Conservation (phyloP, 768 basidiomycete genomes). For the Suillus subaureus region DNA sequence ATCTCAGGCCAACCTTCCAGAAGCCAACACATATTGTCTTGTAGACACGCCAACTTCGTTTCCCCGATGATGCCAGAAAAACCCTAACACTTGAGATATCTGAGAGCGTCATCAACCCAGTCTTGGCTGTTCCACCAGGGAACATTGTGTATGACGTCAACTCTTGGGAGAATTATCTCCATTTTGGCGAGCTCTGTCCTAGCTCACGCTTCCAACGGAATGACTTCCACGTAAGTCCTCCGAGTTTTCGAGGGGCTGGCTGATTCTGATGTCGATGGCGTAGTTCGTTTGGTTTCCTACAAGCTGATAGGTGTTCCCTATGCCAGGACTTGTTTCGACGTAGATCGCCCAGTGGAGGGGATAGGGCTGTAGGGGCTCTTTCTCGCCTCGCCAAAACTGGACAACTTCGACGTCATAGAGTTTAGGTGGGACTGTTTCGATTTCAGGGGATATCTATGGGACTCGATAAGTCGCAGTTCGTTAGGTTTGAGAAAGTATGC, state of each 20-base stretch:
- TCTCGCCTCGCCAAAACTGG: constrained; percentile 30
- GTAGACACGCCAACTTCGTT: not conserved
- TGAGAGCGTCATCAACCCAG: not conserved
- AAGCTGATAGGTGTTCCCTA: constrained; percentile 31
- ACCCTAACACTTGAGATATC: not conserved
- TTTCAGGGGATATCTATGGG: not conserved
- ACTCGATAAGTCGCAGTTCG: not conserved
- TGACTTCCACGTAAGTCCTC: constrained; percentile 26
- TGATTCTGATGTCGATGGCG: constrained; percentile 15
- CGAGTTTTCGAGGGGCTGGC: constrained; percentile 8
- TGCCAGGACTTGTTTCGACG: constrained; percentile 19
- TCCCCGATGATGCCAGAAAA: not conserved
- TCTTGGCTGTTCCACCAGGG: not conserved
- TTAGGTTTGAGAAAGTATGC: not conserved
- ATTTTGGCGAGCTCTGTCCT: not conserved
- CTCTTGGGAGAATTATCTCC: not conserved
- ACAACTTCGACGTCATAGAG: constrained; percentile 27
- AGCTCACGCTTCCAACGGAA: constrained; percentile 24
- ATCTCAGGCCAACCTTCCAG: not conserved
- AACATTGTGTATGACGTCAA: not conserved
- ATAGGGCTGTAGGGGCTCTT: constrained; percentile 4
- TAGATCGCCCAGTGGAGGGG: constrained; percentile 34
- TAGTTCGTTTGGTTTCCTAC: constrained; percentile 26
- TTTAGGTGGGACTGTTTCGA: constrained; percentile 17
- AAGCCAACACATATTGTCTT: not conserved